Conservation (phyloP, 768 basidiomycete species). For the Amanita jacksonii region DNA sequence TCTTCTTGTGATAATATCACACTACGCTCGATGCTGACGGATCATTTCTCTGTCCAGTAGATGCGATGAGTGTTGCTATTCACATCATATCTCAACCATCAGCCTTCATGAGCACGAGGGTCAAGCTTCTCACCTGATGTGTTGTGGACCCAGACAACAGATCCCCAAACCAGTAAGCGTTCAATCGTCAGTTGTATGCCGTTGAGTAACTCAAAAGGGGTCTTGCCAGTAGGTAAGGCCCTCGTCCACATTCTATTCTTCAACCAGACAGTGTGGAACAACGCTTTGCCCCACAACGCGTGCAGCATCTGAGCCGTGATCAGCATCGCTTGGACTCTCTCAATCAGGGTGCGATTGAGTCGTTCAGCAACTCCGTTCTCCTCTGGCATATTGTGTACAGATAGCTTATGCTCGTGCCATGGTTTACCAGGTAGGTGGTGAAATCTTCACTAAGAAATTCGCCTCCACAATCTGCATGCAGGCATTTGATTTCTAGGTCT, state of each 20-base stretch:
- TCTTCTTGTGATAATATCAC: neutral
- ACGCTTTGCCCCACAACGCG: neutral
- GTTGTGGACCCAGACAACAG: neutral
- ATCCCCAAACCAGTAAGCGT: neutral
- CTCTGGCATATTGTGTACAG: too few relatives aligned
- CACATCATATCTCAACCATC: neutral
- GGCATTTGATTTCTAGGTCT: constrained; percentile 13
- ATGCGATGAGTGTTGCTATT: neutral
- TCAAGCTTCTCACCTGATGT: neutral
- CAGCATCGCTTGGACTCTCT: constrained; percentile 16
- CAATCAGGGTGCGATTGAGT: too few relatives aligned
- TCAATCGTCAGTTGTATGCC: neutral
- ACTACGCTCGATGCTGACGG: neutral
- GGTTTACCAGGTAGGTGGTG: constrained; percentile 11
- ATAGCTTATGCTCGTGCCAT: constrained; percentile 24
- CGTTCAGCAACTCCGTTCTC: constrained; percentile 30
- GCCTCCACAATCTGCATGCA: constrained; percentile 24
- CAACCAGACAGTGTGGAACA: neutral
- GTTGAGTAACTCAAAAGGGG: too few relatives aligned
- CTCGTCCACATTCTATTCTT: neutral
- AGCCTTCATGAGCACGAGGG: neutral
- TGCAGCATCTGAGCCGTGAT: neutral
- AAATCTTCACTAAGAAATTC: constrained; percentile 24
- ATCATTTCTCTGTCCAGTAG: neutral
- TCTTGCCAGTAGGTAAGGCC: too few relatives aligned